Conservation (phyloP, 179 eudicot species). For the Amaranthus tricolor region DNA sequence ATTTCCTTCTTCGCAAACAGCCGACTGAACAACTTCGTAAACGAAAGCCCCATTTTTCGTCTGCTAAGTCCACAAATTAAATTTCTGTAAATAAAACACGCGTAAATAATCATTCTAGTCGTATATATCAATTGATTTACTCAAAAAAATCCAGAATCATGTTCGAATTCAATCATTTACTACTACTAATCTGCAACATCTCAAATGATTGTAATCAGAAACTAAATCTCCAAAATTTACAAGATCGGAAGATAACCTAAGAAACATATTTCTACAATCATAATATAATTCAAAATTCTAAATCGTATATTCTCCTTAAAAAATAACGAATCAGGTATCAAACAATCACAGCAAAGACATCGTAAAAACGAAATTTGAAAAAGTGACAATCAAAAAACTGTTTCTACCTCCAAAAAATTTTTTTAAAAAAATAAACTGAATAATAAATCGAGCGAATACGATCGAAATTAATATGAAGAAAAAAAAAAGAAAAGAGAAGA, state of each 20-base stretch:
- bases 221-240: not conserved
- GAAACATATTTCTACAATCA: not conserved
- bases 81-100: not conserved
- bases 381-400: not conserved
- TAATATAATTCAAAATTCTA: not conserved
- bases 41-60: slow-evolving; percentile 38
- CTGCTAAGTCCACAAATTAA: slow-evolving; percentile 17
- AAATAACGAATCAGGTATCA: not conserved
- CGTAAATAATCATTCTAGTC: not conserved
- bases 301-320: not conserved
- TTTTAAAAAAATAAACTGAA: not conserved
- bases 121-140: not conserved
- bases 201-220: not conserved
- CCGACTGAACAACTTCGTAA: slow-evolving; percentile 35
- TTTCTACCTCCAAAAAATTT: not conserved
- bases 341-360: not conserved
- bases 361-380: not conserved
- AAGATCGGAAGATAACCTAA: not conserved
- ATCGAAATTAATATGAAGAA: not conserved
- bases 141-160: not conserved
- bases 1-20: slow-evolving; percentile 40
- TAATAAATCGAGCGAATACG: not conserved
- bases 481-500: not conserved
- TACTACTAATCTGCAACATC: not conserved
- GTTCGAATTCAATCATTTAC: not conserved